Conservation (phyloP, 169 alveolate species). For the Eimeria brunetti region DNA sequence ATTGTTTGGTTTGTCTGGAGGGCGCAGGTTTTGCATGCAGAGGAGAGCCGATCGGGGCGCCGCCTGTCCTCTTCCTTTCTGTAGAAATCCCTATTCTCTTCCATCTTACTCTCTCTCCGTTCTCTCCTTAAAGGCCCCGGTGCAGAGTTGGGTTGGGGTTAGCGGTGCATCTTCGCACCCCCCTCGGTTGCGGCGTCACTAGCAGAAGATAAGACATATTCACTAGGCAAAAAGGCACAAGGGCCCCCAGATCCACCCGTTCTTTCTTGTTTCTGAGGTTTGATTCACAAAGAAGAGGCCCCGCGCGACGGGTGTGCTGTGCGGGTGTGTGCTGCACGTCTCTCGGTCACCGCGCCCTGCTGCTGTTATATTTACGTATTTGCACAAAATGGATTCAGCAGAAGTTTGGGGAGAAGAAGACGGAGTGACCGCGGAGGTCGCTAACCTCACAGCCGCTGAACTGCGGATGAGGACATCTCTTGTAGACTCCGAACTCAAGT, state of each 20-base stretch:
- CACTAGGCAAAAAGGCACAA: background rate
- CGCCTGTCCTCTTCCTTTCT: conserved; percentile 19
- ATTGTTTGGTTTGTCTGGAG: conserved; percentile 20
- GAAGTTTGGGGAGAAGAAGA: conserved; percentile 81
- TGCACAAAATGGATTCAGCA: conserved; percentile 62
- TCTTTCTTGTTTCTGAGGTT: background rate
- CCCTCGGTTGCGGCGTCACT: background rate
- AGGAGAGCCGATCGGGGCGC: background rate
- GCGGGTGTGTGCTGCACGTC: conserved; percentile 26
- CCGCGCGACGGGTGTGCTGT: conserved; percentile 19
- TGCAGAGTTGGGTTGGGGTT: background rate
- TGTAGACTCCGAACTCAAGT: conserved; percentile 85
- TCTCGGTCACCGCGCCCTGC: conserved; percentile 7
- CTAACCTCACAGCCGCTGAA: conserved; percentile 78
- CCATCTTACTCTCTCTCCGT: background rate
- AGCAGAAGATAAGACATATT: background rate
- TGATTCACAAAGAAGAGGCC: background rate
- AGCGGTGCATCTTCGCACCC: background rate
- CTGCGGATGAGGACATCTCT: conserved; percentile 81
- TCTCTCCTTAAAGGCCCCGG: background rate
- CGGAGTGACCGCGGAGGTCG: conserved; percentile 84
- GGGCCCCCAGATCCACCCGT: background rate
- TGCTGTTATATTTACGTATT: background rate
- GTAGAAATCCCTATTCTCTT: background rate
- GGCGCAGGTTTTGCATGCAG: conserved; percentile 43